Evolutionary conservation across 1,139 yeast genomes (phyloP).

Genomic region (Protomyces lactucae-debilis): DNA sequence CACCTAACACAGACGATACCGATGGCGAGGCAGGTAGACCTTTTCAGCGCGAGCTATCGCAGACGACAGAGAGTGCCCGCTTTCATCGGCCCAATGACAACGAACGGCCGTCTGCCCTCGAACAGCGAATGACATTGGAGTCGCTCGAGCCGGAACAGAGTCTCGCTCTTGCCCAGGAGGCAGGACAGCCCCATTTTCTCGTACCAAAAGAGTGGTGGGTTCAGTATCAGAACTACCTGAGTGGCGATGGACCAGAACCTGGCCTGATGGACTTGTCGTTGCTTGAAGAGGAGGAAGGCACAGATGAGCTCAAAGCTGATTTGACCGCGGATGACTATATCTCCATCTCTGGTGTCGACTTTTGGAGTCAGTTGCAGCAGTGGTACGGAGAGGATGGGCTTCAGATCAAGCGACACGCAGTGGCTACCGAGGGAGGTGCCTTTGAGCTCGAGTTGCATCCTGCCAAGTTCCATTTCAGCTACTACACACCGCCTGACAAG

Average conservation of each 20-base stretch:
- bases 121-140: not conserved
- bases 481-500: slow-evolving; percentile 19
- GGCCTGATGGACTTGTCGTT: slow-evolving; percentile 1
- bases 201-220: slow-evolving; percentile 8
- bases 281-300: not conserved
- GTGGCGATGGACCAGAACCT: slow-evolving; percentile 2
- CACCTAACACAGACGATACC: not conserved
- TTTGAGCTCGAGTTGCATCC: slow-evolving; percentile 11
- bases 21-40: not conserved
- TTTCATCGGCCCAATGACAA: not conserved
- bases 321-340: slow-evolving; percentile 3
- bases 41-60: not conserved
- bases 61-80: not conserved
- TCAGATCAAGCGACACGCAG: slow-evolving; percentile 15
- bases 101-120: not conserved
- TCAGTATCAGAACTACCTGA: not conserved
- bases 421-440: not conserved
- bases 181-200: slow-evolving; percentile 17
- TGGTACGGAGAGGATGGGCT: slow-evolving; percentile 18
- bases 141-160: not conserved
- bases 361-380: slow-evolving; percentile 8
- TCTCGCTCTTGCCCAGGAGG: slow-evolving; percentile 8
- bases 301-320: not conserved
- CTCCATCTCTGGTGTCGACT: slow-evolving; percentile 2
- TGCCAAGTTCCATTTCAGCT: slow-evolving; percentile 17